Evolutionary conservation across 495 filamentous ascomycete species (phyloP).

Genomic region (Penicillium riverlandense): DNA sequence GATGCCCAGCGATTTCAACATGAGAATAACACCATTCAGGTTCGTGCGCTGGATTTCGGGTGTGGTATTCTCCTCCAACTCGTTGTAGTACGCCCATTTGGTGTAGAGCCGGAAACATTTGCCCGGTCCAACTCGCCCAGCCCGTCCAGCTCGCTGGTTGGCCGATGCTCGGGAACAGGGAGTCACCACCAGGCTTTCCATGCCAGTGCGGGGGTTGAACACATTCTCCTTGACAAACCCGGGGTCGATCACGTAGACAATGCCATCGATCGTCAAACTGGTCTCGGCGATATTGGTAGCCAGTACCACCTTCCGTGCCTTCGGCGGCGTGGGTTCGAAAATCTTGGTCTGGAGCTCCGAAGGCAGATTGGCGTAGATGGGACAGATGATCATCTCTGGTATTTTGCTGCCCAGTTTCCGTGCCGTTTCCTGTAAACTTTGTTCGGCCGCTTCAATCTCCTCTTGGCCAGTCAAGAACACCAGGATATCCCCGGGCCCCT

Average conservation of each 20-base stretch:
- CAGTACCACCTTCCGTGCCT: conserved; percentile 76
- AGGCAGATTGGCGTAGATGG: conserved; percentile 84
- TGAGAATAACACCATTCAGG: conserved; percentile 73
- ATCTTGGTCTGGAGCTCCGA: conserved; percentile 83
- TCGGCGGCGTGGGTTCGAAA: conserved; percentile 78
- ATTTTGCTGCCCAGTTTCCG: conserved; percentile 75
- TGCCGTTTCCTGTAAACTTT: conserved; percentile 71
- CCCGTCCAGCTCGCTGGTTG: conserved; percentile 86
- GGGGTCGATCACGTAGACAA: conserved; percentile 86
- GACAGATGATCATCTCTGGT: conserved; percentile 79
- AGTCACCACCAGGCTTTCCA: conserved; percentile 86
- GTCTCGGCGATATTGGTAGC: conserved; percentile 92
- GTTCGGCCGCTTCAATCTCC: conserved; percentile 80
- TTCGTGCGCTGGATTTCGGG: conserved; percentile 94
- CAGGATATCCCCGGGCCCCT: conserved; percentile 81
- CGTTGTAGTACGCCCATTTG: conserved; percentile 89
- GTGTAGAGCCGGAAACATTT: conserved; percentile 96
- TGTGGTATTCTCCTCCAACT: conserved; percentile 86
- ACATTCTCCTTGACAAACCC: conserved; percentile 95
- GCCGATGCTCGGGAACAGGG: conserved; percentile 92
- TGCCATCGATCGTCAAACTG: conserved; percentile 80
- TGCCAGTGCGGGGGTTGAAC: conserved; percentile 85
- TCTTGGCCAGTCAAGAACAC: conserved; percentile 89
- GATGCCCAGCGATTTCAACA: conserved; percentile 87
- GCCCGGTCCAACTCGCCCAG: conserved; percentile 86